Conservation (phyloP, 305 asterid genomes). For the Salvia sclarea region DNA sequence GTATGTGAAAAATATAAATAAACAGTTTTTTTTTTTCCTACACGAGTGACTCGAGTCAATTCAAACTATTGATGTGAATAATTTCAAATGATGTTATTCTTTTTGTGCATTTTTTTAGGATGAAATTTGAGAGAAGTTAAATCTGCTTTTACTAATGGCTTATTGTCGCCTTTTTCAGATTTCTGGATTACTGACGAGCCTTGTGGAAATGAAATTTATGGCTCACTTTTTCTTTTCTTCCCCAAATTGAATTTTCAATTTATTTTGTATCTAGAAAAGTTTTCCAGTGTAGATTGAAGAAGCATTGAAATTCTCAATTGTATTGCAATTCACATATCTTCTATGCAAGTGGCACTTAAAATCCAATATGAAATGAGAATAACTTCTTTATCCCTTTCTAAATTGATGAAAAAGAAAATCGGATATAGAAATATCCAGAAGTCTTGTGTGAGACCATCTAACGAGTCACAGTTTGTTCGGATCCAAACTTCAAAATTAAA, state of each 20-base stretch:
- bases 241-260: not conserved
- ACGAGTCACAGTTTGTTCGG: too few species aligned
- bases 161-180: constrained; percentile 9
- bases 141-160: not conserved
- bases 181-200: not conserved
- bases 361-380: not conserved
- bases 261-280: not conserved
- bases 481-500: too few species aligned
- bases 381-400: not conserved
- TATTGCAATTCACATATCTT: not conserved
- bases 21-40: too few species aligned
- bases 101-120: not conserved
- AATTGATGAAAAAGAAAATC: not conserved
- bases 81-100: not conserved
- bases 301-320: constrained; percentile 7
- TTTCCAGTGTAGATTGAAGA: not conserved
- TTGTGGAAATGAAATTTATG: not conserved
- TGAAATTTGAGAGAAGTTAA: not conserved
- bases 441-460: too few species aligned
- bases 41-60: not conserved
- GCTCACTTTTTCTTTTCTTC: too few species aligned
- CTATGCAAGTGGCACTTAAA: not conserved
- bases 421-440: not conserved
- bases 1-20: not conserved
- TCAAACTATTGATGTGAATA: not conserved